A percentile compares a stretch with the other conserved stretches of the same genome.
phyloP scores from a whole-genome alignment of 495 filamentous ascomycete genomes.

The Neurospora intermedia region DNA sequence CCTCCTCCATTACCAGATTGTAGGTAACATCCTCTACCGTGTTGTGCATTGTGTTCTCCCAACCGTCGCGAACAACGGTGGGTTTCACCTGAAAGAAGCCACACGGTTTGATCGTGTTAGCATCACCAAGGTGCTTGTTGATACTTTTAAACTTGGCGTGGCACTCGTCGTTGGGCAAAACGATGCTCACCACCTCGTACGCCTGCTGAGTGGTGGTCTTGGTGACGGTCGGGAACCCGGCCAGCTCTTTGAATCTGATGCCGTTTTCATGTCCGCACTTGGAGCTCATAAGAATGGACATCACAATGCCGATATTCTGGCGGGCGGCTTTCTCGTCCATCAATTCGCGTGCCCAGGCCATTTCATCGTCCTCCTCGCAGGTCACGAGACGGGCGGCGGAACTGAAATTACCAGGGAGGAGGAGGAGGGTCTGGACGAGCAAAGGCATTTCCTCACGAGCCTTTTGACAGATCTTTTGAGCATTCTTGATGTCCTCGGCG shows the following conservation, averaged over 20 bases:
- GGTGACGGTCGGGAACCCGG: conserved; percentile 1
- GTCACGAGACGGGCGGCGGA: conserved; percentile 27
- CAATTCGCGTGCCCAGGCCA: background rate
- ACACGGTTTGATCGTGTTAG: conserved; percentile 8
- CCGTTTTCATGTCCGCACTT: background rate
- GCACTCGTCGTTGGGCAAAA: conserved; percentile 11
- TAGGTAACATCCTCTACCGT: conserved; percentile 8
- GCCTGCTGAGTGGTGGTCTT: conserved; percentile 14
- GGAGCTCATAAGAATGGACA: conserved; percentile 9
- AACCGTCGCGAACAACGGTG: conserved; percentile 27
- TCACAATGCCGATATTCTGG: conserved; percentile 2
- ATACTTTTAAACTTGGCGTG: conserved; percentile 10
- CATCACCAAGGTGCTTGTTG: conserved; percentile 14
- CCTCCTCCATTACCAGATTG: conserved; percentile 21
- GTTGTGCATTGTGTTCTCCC: conserved; percentile 18
- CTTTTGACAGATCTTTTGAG: conserved; percentile 54
- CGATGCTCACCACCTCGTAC: conserved; percentile 26
- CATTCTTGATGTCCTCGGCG: conserved; percentile 50
- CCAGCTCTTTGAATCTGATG: background rate
- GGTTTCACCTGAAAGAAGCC: conserved; percentile 29
- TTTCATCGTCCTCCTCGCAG: conserved; percentile 7
- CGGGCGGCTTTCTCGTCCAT: conserved; percentile 6
- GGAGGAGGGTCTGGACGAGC: conserved; percentile 33
- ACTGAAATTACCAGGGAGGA: conserved; percentile 69
- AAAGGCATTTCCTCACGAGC: conserved; percentile 57